Conservation (phyloP, 768 basidiomycete species). For the Dictyophora rubrovolvata region DNA sequence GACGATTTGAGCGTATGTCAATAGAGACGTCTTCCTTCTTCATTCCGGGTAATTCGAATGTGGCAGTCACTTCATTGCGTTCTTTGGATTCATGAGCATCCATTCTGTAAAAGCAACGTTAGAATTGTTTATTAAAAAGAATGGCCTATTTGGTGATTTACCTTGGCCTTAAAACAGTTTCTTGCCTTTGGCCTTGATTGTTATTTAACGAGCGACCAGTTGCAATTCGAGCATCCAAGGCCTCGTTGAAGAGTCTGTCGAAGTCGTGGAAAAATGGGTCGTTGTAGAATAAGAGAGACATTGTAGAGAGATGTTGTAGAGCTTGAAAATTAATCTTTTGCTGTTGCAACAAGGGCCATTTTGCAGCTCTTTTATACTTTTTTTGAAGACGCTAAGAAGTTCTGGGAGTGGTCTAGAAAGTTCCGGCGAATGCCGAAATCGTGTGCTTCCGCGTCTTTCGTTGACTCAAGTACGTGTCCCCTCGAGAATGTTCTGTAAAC, state of each 20-base stretch:
- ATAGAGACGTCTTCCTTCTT: slow-evolving; percentile 38
- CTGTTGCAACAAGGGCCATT: no score
- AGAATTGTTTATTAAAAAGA: not conserved
- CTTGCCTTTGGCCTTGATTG: not conserved
- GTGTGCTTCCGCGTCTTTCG: no score
- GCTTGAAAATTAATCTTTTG: no score
- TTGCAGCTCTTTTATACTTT: no score
- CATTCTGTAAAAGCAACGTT: slow-evolving; percentile 17
- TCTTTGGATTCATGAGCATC: slow-evolving; percentile 37
- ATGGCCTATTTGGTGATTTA: not conserved
- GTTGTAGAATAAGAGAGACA: slow-evolving; percentile 1
- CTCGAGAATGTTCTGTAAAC: no score
- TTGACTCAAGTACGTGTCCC: no score
- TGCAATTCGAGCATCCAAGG: not conserved
- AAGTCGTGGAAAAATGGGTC: slow-evolving; percentile 2
- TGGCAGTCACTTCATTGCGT: slow-evolving; percentile 33
- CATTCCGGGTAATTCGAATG: slow-evolving; percentile 47
- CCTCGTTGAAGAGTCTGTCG: not conserved
- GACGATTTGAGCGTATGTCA: slow-evolving; percentile 34
- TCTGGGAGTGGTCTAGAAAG: no score
- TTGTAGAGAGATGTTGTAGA: not conserved
- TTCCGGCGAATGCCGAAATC: no score
- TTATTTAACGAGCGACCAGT: not conserved
- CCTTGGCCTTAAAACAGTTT: not conserved
- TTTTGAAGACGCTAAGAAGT: no score